Conservation (phyloP, 352 stramenopile species). For the Albugo candida region DNA sequence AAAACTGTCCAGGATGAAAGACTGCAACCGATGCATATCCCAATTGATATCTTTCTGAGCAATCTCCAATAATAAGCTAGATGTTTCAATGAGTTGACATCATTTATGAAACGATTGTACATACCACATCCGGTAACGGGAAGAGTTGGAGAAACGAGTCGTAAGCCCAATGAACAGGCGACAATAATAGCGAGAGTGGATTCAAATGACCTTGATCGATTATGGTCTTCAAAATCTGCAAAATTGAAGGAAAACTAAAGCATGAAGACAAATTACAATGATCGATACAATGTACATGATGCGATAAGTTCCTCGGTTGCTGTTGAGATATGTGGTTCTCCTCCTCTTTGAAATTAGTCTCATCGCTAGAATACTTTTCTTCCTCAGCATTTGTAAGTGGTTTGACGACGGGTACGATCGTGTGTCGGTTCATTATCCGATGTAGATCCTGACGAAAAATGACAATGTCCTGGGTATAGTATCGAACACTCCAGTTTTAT, state of each 20-base stretch:
- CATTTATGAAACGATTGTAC: not conserved
- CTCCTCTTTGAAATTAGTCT: no score
- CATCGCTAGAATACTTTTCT: no score
- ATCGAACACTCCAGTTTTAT: constrained; percentile 35
- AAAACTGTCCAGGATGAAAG: constrained; percentile 64
- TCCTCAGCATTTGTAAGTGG: not conserved
- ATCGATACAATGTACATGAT: not conserved
- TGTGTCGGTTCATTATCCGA: constrained; percentile 80
- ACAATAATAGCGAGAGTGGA: constrained; percentile 67
- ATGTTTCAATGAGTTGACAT: not conserved
- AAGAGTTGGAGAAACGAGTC: constrained; percentile 85
- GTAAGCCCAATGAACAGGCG: constrained; percentile 89
- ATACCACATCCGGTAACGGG: constrained; percentile 77
- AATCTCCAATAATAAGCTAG: constrained; percentile 58
- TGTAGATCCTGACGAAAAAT: constrained; percentile 85
- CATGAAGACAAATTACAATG: not conserved
- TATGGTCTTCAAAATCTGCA: constrained; percentile 75
- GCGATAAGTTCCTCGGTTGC: no score
- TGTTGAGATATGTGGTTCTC: no score
- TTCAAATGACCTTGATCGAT: constrained; percentile 88
- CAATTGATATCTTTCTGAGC: constrained; percentile 64
- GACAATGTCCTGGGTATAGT: constrained; percentile 86
- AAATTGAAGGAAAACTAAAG: constrained; percentile 1
- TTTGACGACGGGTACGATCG: constrained; percentile 33
- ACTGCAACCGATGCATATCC: constrained; percentile 63